These are phyloP conservation scores for Erythrobasidium yunnanense DNA, from an alignment of 768 basidiomycete species.

Conservation along the genomic window DNA sequence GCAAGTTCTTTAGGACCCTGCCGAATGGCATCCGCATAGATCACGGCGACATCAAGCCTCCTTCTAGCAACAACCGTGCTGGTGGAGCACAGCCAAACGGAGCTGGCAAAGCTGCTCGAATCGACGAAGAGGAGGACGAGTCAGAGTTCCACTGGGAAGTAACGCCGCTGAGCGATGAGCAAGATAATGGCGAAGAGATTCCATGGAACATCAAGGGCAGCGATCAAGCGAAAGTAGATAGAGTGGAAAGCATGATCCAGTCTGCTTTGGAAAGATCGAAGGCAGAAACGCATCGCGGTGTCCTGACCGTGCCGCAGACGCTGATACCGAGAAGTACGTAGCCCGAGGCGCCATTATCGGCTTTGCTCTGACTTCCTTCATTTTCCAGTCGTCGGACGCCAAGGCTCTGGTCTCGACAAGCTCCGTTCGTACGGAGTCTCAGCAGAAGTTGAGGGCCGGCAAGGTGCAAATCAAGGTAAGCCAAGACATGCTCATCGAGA, in stretches of 20 bases:
- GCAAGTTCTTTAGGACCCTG: conserved; percentile 71
- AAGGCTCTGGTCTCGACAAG: conserved; percentile 34
- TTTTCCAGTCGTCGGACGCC: conserved; percentile 33
- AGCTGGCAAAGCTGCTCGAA: conserved; percentile 54
- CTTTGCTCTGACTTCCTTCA: not conserved
- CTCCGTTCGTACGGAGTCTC: conserved; percentile 30
- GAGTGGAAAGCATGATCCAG: conserved; percentile 56
- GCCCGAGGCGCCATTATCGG: no score
- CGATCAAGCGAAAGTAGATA: conserved; percentile 65
- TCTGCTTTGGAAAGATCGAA: conserved; percentile 63
- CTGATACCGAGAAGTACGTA: conserved; percentile 28
- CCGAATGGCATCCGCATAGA: conserved; percentile 43
- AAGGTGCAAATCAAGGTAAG: conserved; percentile 20
- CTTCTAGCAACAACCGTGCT: conserved; percentile 46
- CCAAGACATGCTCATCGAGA: not conserved
- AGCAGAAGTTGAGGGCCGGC: conserved; percentile 21
- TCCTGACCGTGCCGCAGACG: conserved; percentile 54
- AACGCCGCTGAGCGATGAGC: conserved; percentile 56
- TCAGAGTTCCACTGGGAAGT: conserved; percentile 72
- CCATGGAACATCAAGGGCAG: conserved; percentile 54
- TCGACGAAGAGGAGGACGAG: conserved; percentile 58
- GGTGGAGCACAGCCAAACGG: conserved; percentile 34
- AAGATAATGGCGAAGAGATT: conserved; percentile 19
- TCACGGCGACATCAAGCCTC: conserved; percentile 70
- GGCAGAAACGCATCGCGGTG: conserved; percentile 66